Evolutionary conservation across 108 stramenopile genomes (phyloP), one percentile per base, ranked within the genome.

Genomic region (Pseudonitzschia pungens): DNA sequence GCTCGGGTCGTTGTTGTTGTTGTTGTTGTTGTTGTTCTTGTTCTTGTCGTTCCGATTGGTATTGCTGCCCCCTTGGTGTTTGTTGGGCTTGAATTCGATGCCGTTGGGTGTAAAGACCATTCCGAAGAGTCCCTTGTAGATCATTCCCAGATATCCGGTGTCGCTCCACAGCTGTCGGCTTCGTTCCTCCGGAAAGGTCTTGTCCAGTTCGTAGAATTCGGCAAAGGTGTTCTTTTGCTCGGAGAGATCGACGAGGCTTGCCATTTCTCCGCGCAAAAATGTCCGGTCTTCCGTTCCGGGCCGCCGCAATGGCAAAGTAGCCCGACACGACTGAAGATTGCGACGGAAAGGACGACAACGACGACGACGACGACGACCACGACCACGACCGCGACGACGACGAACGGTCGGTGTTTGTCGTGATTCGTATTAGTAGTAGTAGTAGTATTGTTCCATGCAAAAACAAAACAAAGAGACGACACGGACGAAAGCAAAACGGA

Each of bases 121-220:
- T 22, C 81, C 81, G 70, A 82, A 82, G 40, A 82, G 28, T 12
- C 77, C 81, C 21, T 82, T 72, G 28, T 75, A 78, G 4, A 82
- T 52, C 77, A 82, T 82, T 27, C 73, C 73, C 9, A 82, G 40
- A 52, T 65, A 82, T 29, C 77, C 81, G n/a, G 76, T 48, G 24
- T 48, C 44, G 48, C 70, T 72, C 81, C 73, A 82, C 9, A 82
- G 65, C 52, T 78, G 74, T 21, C 73, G 64, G 51, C 77, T 56
- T 32, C 73, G 64, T 43, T 75, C 28, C 10, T 40, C 18, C 4
- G 77, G 58, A 52, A 54, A 78, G 57, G 81, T 68, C n/a, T 72
- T 76, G 44, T 79, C 68, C 51, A 70, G 24, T 24, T 78, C 48
- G 29, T 82, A 82, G 31, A 81, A 81, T 65, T 81, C 80, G 40